Base-by-base conservation (phyloP, 1,139 yeast genomes). In the Suhomyces chickasaworum region DNA sequence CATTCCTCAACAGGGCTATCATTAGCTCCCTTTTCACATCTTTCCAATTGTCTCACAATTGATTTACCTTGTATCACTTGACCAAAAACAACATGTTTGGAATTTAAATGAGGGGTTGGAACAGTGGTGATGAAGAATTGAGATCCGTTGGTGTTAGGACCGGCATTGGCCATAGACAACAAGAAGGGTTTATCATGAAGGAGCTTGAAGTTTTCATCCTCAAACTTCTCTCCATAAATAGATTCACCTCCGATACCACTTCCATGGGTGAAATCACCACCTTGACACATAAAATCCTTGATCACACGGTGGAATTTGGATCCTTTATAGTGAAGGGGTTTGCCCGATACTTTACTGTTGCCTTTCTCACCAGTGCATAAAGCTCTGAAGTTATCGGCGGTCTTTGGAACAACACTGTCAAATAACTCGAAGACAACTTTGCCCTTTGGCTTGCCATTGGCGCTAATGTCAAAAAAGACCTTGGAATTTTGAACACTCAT, bases 41-140 rank as follows among this genome's bases (percentile, higher is more conserved):
- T 77, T 70, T 93, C 99, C 48, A 93, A 75, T 53, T 77, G 74
- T 58, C 96, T 83, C 22, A 89, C 90, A 29, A 90, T 68, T 9
- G 93, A 81, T 65, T 86, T 89, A 41, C 98, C 98, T 45, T 83
- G 78, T 41, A 89, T 66, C 18, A 93, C 90, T 65, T 86, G 82
- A 51, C 99, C 99, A 65, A 93, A 95, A 7, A 93, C 97, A 46
- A 91, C 98, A 66, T 95, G 99, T 68, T 93, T 91, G 39, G 95
- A 95, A 64, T 93, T 93, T 57, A 91, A 77, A 64, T 87, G 93
- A 7, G 93, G 89, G 18, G 93, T 84, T 41, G 87, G 81, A 4
- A 80, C 89, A n/a, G 93, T 85, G 34, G 96, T 88, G 59, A 93
- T 84, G 66, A 93, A 93, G 61, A 90, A 91, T 66, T 93, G 98